Percentiles rank a stretch among this genome's conserved stretches.
Evolutionary conservation across 2,329 filamentous ascomycete species (phyloP).

Genomic region (Calonectria hawksworthii): DNA sequence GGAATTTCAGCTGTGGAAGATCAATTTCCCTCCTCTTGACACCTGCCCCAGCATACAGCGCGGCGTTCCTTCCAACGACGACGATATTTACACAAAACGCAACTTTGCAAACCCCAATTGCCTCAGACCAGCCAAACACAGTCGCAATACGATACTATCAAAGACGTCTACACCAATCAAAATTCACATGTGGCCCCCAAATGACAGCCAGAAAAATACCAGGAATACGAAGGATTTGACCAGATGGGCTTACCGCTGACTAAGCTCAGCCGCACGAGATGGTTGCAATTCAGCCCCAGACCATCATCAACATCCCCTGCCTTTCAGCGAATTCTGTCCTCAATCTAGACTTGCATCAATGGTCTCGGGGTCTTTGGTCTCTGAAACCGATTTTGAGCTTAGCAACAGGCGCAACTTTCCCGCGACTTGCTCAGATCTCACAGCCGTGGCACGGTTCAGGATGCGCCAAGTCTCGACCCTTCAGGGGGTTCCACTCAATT

Average conservation of each 20-base stretch:
- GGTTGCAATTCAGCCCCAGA: neutral
- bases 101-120: neutral
- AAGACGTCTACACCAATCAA: neutral
- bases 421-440: neutral
- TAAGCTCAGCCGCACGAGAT: slow-evolving; percentile 12
- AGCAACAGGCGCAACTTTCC: neutral
- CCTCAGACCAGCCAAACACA: neutral
- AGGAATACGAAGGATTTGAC: neutral
- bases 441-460: neutral
- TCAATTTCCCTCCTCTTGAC: neutral
- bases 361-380: too few species aligned
- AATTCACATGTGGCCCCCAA: neutral
- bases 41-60: neutral
- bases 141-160: neutral
- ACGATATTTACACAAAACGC: neutral
- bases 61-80: neutral
- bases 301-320: neutral
- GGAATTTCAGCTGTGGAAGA: neutral
- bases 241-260: neutral
- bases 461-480: neutral
- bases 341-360: neutral
- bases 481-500: neutral
- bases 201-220: neutral
- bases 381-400: neutral
- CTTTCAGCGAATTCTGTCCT: neutral